Conservation (phyloP, 2,329 filamentous ascomycete species). For the Colletotrichum liriopes region DNA sequence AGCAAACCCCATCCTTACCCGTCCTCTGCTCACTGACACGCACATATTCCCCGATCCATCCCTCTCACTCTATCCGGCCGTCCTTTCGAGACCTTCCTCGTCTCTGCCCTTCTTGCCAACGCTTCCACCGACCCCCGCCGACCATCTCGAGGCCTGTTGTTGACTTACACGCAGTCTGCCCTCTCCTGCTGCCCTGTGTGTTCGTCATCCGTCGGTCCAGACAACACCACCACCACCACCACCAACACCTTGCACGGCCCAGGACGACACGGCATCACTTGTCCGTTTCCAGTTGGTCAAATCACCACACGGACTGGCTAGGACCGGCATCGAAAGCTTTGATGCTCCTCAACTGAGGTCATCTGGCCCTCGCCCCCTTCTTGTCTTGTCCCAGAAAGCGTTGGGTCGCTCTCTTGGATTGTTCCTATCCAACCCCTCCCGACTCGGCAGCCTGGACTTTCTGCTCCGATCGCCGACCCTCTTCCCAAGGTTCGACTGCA, state of each 20-base stretch:
- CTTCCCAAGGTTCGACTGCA: constrained; percentile 37
- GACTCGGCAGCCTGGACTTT: constrained; percentile 26
- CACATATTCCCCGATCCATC: constrained; percentile 2
- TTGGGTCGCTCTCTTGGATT: constrained; percentile 23
- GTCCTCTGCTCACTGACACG: neutral
- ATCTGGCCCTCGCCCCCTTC: constrained; percentile 24
- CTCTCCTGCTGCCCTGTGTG: neutral
- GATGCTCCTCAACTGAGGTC: constrained; percentile 38
- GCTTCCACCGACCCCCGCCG: neutral
- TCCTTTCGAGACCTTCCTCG: neutral
- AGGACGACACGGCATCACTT: constrained; percentile 28
- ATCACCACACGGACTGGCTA: constrained; percentile 41
- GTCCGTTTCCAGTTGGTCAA: constrained; percentile 43
- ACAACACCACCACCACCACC: neutral
- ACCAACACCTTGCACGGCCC: constrained; percentile 5
- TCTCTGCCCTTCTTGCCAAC: neutral
- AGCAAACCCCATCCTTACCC: constrained; percentile 8
- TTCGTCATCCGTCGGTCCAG: neutral
- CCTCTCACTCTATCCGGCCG: neutral
- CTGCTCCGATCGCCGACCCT: constrained; percentile 31
- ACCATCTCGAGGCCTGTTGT: neutral
- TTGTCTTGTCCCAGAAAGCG: constrained; percentile 24
- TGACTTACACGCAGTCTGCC: constrained; percentile 10
- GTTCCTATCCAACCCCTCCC: constrained; percentile 20
- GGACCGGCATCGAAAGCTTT: constrained; percentile 41